Evolutionary conservation across 2,329 filamentous ascomycete species (phyloP), one percentile per base, ranked within the genome.

Genomic region (Colletotrichum tamarilloi): DNA sequence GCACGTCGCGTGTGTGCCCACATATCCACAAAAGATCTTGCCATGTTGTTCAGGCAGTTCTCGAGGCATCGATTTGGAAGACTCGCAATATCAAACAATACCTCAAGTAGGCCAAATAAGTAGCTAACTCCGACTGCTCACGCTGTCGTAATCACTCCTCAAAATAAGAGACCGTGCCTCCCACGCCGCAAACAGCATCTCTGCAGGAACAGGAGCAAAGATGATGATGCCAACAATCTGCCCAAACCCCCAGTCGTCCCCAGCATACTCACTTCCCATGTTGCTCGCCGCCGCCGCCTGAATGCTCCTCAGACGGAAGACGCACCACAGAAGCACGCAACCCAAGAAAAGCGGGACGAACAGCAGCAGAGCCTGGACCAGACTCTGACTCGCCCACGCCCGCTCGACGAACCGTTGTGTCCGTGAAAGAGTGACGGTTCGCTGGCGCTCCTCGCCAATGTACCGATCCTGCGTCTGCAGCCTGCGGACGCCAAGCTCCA

Each of bases 221-320:
- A 77, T 49, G 28, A 78, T 55, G 16, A 79, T 66, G 12, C 74
- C 78, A 11, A 80, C 68, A 16, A 80, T 74, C 16, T 78, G 76
- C 0, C 77, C 77, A 52, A 77, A 78, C 0, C 71, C 77, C 76
- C 76, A 79, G 3, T 75, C 67, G 9, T 73, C 49, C 14, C 59
- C 60, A 9, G 30, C 24, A 9, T 69, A 73, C 1, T 28, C 22
- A 7, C 9, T 24, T 0, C 12, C 64, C n/a, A 64, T 22, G 6
- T 22, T 32, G 24, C 62, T 30, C 19, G 49, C 5, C 9, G 59
- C 26, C 5, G 32, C 24, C 12, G 58, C 24, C 11, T 67, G 68
- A 8, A 60, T 32, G 3, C 4, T 24, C 24, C 68, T 49, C 3
- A 71, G 52, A 7, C 68, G 62, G 30, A 62, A 71, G 1, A 71